Conservation (phyloP, 495 filamentous ascomycete species). For the Daldinia caldariorum region DNA sequence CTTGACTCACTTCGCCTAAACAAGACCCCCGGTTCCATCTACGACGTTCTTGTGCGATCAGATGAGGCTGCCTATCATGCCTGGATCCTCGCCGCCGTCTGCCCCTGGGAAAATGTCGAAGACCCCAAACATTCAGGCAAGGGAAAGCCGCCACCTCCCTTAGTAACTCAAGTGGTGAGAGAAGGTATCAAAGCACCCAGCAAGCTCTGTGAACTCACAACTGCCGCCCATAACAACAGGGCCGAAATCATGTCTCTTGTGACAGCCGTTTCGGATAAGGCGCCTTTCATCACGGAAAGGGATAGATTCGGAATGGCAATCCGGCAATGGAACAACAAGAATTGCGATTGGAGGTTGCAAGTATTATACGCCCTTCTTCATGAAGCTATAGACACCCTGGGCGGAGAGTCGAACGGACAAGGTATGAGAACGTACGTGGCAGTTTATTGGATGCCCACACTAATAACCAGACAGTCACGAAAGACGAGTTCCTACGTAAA, state of each 20-base stretch:
- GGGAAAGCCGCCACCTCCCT: slow-evolving; percentile 54
- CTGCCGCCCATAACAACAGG: slow-evolving; percentile 67
- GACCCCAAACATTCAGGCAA: slow-evolving; percentile 53
- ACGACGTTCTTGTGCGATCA: slow-evolving; percentile 65
- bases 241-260: slow-evolving; percentile 69
- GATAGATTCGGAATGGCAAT: slow-evolving; percentile 76
- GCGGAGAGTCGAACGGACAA: not conserved
- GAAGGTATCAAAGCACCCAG: slow-evolving; percentile 85
- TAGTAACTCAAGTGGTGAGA: slow-evolving; percentile 66
- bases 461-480: slow-evolving; percentile 41
- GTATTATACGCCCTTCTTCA: slow-evolving; percentile 75
- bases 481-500: slow-evolving; percentile 50
- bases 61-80: slow-evolving; percentile 70
- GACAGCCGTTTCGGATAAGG: slow-evolving; percentile 54
- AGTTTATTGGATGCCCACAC: not conserved
- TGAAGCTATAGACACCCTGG: slow-evolving; percentile 63
- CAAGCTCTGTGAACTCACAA: slow-evolving; percentile 72
- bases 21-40: slow-evolving; percentile 60
- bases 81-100: slow-evolving; percentile 78
- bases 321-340: slow-evolving; percentile 70
- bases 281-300: slow-evolving; percentile 48
- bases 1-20: slow-evolving; percentile 57
- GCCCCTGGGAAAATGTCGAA: slow-evolving; percentile 76
- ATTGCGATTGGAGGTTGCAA: slow-evolving; percentile 77
- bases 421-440: slow-evolving; percentile 16